A percentile compares a stretch with the other conserved stretches of the same genome.
These are phyloP conservation scores for Corymbia calophylla DNA, from an alignment of 441 rosid genomes.

Conservation along the genomic window DNA sequence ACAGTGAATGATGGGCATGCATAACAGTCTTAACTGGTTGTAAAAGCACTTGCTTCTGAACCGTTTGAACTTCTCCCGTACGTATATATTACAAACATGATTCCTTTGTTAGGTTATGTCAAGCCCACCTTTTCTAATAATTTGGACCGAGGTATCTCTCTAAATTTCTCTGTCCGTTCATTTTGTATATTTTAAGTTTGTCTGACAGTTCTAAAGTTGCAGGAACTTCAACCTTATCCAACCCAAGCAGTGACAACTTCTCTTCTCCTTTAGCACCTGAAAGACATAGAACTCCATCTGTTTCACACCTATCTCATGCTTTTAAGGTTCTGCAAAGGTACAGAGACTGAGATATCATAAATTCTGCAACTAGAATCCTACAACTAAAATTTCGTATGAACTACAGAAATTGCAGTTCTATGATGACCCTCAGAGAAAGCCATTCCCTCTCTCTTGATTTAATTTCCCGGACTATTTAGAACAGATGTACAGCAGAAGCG, in stretches of 20 bases:
- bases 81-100: conserved; percentile 4
- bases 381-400: background rate
- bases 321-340: background rate
- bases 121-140: conserved; percentile 28
- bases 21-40: background rate
- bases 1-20: background rate
- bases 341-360: background rate
- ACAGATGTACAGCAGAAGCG: background rate
- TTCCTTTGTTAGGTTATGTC: conserved; percentile 13
- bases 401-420: background rate
- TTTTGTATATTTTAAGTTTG: background rate
- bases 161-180: conserved; percentile 32
- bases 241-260: background rate
- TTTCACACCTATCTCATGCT: background rate
- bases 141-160: conserved; percentile 21
- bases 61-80: conserved; percentile 5
- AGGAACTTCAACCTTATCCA: conserved; percentile 14
- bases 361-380: background rate
- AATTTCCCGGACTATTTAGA: background rate
- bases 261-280: background rate
- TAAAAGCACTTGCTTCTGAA: conserved; percentile 19
- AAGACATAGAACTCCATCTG: background rate
- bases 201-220: background rate
- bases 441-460: background rate
- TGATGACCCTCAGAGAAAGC: background rate